Conservation (phyloP, 2,329 filamentous ascomycete genomes). For the Myriosclerotinia curreyana region DNA sequence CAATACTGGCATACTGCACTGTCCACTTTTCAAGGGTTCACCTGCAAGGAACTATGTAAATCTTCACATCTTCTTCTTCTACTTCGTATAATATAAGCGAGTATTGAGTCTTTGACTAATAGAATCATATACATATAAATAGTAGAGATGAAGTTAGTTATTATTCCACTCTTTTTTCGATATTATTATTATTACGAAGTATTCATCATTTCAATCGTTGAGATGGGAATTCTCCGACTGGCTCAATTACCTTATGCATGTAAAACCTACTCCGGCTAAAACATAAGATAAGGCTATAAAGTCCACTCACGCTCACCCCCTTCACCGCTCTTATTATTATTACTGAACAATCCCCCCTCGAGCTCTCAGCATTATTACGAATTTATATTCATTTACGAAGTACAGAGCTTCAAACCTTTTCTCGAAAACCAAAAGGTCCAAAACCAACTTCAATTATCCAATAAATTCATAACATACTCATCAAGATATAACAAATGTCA, state of each 20-base stretch:
- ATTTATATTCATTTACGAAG: too few species aligned
- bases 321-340: constrained; percentile 27
- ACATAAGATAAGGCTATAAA: constrained; percentile 29
- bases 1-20: neutral
- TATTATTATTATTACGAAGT: too few species aligned
- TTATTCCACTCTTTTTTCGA: constrained; percentile 26
- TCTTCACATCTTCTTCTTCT: neutral
- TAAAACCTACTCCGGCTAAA: constrained; percentile 14
- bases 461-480: neutral
- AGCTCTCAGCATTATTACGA: too few species aligned
- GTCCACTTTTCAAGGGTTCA: neutral
- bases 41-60: constrained; percentile 14
- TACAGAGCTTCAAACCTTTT: too few species aligned
- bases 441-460: constrained; percentile 1
- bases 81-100: too few species aligned
- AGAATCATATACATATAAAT: neutral
- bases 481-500: neutral
- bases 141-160: neutral
- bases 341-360: constrained; percentile 26
- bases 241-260: constrained; percentile 26
- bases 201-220: constrained; percentile 23
- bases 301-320: too few species aligned
- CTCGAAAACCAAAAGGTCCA: too few species aligned
- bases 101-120: neutral
- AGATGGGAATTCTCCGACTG: constrained; percentile 32